Base-by-base conservation (phyloP, 306 rosid species). In the Casuarina cunninghamiana region DNA sequence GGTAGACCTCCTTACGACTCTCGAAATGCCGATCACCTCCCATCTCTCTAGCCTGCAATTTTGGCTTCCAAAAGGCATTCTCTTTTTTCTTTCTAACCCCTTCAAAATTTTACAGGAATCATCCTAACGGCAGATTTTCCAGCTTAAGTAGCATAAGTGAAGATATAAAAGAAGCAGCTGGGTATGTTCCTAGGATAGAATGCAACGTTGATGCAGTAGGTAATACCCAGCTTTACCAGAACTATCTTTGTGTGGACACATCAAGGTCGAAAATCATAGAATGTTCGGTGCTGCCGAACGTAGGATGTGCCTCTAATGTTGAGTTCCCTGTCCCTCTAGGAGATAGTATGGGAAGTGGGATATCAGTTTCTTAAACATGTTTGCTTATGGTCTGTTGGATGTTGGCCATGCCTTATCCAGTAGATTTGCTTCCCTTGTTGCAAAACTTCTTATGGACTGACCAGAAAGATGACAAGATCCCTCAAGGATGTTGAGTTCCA, bases 241-340 rank as follows among this genome's bases (percentile, higher is more conserved):
- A 84, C 71, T 79, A 79, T 74, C 71, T 88, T 57, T 88, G 91
- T 61, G 91, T 76, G 41, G 90, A 88, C 69, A 82, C 80, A 68
- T 77, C 88, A 21, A 89, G 88, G 4, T 81, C 89, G 5, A 75
- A 71, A 7, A 61, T 88, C 41, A 83, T 85, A 49, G 84, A 88
- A 50, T 88, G 89, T 42, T 86, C 91, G n/a, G 49, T 81, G 19
- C 77, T 83, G 12, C 89, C 88, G 3, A 53, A 42, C 10, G 79
- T 79, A 16, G 79, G 71, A 71, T 88, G 89, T 35, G 58, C 60
- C 46, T 72, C 82, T 16, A 19, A 48, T n/a, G 73, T 85, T 50
- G 80, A 84, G 71, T 85, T 87, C 75, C 87, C 87, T 68, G 32
- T 53, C 83, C 39, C 85, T 85, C 61, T 80, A 76, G 53, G n/a